Conservation (phyloP, 148 eudicot species). For the Heliosperma pusillum region DNA sequence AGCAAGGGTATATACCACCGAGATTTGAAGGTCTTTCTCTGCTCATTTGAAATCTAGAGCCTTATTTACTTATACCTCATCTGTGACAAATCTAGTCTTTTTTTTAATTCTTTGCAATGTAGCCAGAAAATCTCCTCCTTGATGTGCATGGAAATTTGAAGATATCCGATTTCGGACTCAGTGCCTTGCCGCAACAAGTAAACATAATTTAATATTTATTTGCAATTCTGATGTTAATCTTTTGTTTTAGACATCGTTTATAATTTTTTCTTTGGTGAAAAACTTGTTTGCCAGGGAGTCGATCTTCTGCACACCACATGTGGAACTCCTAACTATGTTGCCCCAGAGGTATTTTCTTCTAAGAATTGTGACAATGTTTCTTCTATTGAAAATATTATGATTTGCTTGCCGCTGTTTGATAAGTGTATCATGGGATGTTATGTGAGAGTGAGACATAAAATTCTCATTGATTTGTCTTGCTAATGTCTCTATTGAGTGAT, state of each 20-base stretch:
- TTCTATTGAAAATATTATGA: background rate
- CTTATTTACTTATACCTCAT: background rate
- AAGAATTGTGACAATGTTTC: background rate
- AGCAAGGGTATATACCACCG: conserved; percentile 92
- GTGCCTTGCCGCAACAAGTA: conserved; percentile 89
- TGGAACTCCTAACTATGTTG: conserved; percentile 96
- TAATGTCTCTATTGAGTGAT: background rate
- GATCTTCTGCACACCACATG: conserved; percentile 95
- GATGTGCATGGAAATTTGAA: conserved; percentile 72
- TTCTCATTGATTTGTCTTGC: background rate
- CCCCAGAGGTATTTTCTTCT: conserved; percentile 71
- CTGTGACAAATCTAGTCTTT: background rate
- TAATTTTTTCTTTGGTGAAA: conserved; percentile 16
- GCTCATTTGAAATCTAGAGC: conserved; percentile 3
- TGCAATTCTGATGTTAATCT: background rate
- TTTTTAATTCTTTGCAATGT: conserved; percentile 16
- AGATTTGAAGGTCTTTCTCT: conserved; percentile 71
- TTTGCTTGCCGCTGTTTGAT: background rate
- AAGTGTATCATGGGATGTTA: background rate
- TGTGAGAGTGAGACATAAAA: background rate
- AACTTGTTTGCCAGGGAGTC: conserved; percentile 63
- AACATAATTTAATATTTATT: conserved; percentile 23
- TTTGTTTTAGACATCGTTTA: background rate
- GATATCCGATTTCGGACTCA: conserved; percentile 98
- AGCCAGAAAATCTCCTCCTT: conserved; percentile 98